These are phyloP conservation scores for Phytophthora sojae DNA, from an alignment of 352 stramenopile species.

Conservation along the genomic window DNA sequence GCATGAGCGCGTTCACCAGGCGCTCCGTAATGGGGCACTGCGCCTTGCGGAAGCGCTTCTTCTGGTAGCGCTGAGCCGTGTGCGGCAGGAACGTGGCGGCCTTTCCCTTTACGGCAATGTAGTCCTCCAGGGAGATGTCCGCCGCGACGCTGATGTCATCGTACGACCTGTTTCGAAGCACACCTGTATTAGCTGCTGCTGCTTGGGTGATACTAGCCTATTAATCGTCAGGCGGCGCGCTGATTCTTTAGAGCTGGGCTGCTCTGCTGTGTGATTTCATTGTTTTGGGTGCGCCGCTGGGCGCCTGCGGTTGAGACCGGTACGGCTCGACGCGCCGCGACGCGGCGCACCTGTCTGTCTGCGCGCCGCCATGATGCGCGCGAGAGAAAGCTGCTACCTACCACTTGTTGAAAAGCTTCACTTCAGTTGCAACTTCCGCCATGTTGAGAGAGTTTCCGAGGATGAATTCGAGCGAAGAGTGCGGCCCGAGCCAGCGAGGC, in stretches of 20 bases:
- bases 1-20: conserved; percentile 98
- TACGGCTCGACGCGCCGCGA: neutral
- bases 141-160: conserved; percentile 98
- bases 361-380: neutral
- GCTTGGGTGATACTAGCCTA: neutral
- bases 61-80: conserved; percentile 99
- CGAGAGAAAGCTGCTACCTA: conserved; percentile 48
- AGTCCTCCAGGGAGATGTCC: conserved; percentile 99
- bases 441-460: conserved; percentile 92
- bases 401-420: conserved; percentile 97
- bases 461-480: conserved; percentile 68
- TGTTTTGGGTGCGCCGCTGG: neutral
- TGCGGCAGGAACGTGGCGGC: conserved; percentile 99
- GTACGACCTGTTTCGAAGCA: conserved; percentile 89
- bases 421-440: conserved; percentile 93
- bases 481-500: conserved; percentile 13
- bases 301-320: neutral
- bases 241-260: conserved; percentile 4
- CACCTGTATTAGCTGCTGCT: conserved; percentile 33
- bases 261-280: neutral
- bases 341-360: neutral
- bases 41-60: conserved; percentile 99
- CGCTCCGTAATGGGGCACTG: conserved; percentile 99
- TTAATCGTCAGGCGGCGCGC: neutral
- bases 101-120: conserved; percentile 99